Evolutionary conservation across 2,329 filamentous ascomycete genomes (phyloP).

Genomic region (Chlorencoelia australis): DNA sequence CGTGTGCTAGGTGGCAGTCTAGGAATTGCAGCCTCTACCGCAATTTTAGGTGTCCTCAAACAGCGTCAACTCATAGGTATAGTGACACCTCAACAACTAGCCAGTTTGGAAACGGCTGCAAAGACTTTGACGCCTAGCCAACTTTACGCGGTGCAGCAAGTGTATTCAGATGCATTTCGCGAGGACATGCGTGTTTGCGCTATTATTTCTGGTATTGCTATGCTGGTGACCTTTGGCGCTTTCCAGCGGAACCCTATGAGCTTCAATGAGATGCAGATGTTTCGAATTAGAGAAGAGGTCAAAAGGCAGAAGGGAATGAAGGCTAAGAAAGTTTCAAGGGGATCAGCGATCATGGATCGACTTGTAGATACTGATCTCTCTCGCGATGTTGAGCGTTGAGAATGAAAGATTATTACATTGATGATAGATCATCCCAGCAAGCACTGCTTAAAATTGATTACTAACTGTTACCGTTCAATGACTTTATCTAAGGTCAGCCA

Average conservation of each 20-base stretch:
- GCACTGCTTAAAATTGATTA: no score
- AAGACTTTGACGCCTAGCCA: slow-evolving; percentile 8
- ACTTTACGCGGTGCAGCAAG: slow-evolving; percentile 9
- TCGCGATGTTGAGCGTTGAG: no score
- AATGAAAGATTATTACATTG: no score
- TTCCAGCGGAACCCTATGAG: not conserved
- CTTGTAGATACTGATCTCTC: no score
- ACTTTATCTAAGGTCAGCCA: no score
- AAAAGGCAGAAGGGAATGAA: no score
- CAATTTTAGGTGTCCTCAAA: slow-evolving; percentile 34
- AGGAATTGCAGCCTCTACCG: slow-evolving; percentile 48
- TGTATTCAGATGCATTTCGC: slow-evolving; percentile 17
- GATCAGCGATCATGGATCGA: no score
- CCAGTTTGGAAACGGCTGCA: slow-evolving; percentile 1
- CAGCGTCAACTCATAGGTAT: slow-evolving; percentile 8
- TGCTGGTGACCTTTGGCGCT: not conserved
- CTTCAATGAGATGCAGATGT: not conserved
- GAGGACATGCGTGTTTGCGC: slow-evolving; percentile 18
- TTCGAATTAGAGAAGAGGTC: no score
- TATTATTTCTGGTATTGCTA: not conserved
- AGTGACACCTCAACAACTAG: slow-evolving; percentile 9
- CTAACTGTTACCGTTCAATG: no score
- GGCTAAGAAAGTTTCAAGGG: no score
- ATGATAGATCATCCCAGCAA: no score
- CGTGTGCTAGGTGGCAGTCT: slow-evolving; percentile 50